These are phyloP conservation scores for Phallus indusiatus DNA, from an alignment of 768 basidiomycete genomes.

Conservation along the genomic window DNA sequence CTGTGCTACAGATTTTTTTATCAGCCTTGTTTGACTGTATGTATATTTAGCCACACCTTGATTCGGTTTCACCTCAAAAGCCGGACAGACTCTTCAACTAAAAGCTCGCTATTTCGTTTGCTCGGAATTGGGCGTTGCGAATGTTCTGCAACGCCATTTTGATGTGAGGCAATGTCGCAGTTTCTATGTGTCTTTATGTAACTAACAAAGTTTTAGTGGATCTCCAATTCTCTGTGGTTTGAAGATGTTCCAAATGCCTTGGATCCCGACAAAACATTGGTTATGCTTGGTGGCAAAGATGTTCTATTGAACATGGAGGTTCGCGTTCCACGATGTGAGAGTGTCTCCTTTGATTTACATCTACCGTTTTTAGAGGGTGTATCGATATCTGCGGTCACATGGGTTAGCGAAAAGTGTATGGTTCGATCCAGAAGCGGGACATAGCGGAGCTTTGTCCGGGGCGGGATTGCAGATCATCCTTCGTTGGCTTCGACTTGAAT, in stretches of 20 bases:
- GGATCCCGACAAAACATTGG: conserved; percentile 55
- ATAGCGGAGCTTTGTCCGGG: conserved; percentile 54
- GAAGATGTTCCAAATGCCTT: conserved; percentile 80
- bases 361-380: conserved; percentile 44
- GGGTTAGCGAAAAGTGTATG: conserved; percentile 58
- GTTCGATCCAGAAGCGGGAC: conserved; percentile 52
- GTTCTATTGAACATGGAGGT: conserved; percentile 69
- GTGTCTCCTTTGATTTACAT: neutral
- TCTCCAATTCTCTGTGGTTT: conserved; percentile 80
- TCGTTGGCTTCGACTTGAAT: too few species aligned
- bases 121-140: conserved; percentile 79
- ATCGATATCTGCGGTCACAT: conserved; percentile 66
- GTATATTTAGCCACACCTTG: conserved; percentile 14
- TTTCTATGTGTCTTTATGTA: neutral
- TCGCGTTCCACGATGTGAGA: neutral
- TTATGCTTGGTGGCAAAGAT: conserved; percentile 79
- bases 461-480: conserved; percentile 29
- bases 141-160: conserved; percentile 74
- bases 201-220: conserved; percentile 36
- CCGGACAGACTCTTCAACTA: conserved; percentile 58
- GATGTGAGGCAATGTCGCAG: conserved; percentile 25
- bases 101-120: conserved; percentile 84
- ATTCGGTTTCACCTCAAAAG: conserved; percentile 6
- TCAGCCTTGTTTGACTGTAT: conserved; percentile 51
- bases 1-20: conserved; percentile 91